These are phyloP conservation scores for Magnaporthiopsis rhizophila DNA, from an alignment of 2,329 filamentous ascomycete genomes.

Conservation along the genomic window DNA sequence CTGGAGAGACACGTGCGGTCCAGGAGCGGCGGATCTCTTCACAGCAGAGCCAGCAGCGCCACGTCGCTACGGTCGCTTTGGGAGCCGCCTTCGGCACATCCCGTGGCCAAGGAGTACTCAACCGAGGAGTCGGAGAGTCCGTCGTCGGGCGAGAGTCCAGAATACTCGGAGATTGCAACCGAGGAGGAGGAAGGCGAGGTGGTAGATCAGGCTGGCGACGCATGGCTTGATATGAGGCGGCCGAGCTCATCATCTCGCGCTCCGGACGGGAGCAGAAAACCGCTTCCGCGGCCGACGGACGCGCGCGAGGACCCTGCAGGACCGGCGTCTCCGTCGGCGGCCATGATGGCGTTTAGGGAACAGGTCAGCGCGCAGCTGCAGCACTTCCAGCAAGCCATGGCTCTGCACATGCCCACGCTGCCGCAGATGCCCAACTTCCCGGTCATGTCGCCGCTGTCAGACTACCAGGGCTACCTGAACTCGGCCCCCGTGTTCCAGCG, in stretches of 20 bases:
- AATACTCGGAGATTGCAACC: constrained; percentile 37
- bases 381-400: constrained; percentile 65
- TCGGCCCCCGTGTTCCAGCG: constrained; percentile 58
- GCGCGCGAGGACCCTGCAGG: constrained; percentile 21
- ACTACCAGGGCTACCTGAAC: constrained; percentile 61
- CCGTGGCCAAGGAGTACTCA: constrained; percentile 32
- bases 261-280: neutral
- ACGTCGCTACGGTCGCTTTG: constrained; percentile 60
- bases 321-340: constrained; percentile 48
- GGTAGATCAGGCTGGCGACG: constrained; percentile 29
- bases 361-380: constrained; percentile 68
- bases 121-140: constrained; percentile 26
- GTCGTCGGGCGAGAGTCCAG: constrained; percentile 28
- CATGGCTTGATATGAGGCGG: constrained; percentile 30
- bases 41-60: constrained; percentile 57
- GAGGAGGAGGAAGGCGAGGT: constrained; percentile 32
- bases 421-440: constrained; percentile 44
- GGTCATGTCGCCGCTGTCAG: constrained; percentile 45
- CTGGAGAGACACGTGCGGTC: constrained; percentile 56
- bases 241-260: constrained; percentile 2
- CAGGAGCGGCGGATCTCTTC: constrained; percentile 54
- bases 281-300: constrained; percentile 15
- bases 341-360: constrained; percentile 64
- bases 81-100: constrained; percentile 40
- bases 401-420: constrained; percentile 57